Evolutionary conservation across 2,329 filamentous ascomycete genomes (phyloP).

Genomic region (Colletotrichum sp.): DNA sequence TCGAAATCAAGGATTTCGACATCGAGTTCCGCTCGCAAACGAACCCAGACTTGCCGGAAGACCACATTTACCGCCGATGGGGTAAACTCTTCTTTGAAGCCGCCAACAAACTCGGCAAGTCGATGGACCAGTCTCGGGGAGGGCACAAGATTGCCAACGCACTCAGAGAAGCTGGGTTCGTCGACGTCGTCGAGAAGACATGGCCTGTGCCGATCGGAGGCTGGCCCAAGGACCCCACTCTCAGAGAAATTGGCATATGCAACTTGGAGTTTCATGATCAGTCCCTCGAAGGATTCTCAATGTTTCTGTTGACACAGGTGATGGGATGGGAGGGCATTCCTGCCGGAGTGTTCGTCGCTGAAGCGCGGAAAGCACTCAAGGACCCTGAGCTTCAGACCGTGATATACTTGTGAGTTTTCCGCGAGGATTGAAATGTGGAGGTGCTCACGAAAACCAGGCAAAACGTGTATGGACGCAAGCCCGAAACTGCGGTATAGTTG

Average conservation of each 20-base stretch:
- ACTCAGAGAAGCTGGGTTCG: constrained; percentile 17
- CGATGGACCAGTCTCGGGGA: constrained; percentile 9
- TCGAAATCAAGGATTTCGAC: constrained; percentile 36
- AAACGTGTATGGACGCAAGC: constrained; percentile 6
- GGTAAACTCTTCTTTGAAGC: constrained; percentile 29
- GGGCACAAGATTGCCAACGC: constrained; percentile 25
- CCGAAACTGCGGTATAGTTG: background rate
- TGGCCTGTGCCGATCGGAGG: constrained; percentile 26
- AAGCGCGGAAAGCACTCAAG: constrained; percentile 21
- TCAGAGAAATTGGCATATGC: constrained; percentile 27
- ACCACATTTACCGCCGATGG: constrained; percentile 34
- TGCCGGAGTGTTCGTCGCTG: constrained; percentile 24
- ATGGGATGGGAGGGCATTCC: constrained; percentile 31
- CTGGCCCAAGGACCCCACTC: constrained; percentile 24
- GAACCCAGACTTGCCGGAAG: constrained; percentile 23
- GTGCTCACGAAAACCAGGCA: background rate
- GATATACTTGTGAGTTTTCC: background rate
- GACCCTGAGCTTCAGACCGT: background rate
- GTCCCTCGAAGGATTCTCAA: constrained; percentile 32
- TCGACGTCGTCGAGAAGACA: constrained; percentile 11
- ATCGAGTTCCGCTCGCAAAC: constrained; percentile 8
- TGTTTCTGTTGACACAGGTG: constrained; percentile 31
- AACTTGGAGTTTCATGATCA: constrained; percentile 26
- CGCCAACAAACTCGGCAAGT: constrained; percentile 28
- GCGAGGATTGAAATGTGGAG: background rate